Evolutionary conservation across 805 yeast genomes (phyloP).

Genomic region (Debaryomyces prosopidis): DNA sequence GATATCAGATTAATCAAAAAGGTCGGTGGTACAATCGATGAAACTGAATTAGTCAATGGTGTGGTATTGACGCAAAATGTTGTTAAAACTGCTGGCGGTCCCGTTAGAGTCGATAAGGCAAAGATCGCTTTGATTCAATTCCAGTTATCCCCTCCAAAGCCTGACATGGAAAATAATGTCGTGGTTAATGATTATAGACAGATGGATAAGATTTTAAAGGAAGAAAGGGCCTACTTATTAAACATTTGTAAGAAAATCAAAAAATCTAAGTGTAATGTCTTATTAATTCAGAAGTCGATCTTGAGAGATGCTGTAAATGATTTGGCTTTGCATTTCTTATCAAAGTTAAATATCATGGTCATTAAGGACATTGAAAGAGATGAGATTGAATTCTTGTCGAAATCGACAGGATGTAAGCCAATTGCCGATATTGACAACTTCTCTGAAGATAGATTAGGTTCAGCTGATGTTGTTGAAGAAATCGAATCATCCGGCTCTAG

Average conservation of each 20-base stretch:
- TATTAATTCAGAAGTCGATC: conserved; percentile 89
- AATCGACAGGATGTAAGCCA: conserved; percentile 90
- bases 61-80: conserved; percentile 91
- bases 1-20: conserved; percentile 90
- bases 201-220: conserved; percentile 97
- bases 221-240: conserved; percentile 92
- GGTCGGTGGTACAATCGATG: conserved; percentile 97
- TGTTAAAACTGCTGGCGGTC: conserved; percentile 91
- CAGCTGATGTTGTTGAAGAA: conserved; percentile 92
- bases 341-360: conserved; percentile 91
- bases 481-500: conserved; percentile 85
- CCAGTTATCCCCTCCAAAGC: conserved; percentile 95
- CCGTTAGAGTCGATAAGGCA: conserved; percentile 92
- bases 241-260: conserved; percentile 95
- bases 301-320: conserved; percentile 94
- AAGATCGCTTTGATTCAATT: conserved; percentile 86
- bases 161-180: conserved; percentile 96
- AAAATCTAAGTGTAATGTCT: conserved; percentile 93
- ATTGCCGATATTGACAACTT: conserved; percentile 94
- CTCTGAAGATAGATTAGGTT: conserved; percentile 88
- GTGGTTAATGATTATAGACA: conserved; percentile 98
- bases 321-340: conserved; percentile 88
- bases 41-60: conserved; percentile 90
- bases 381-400: conserved; percentile 86
- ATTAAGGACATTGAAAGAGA: conserved; percentile 95